Conservation (phyloP, 2,329 filamentous ascomycete genomes). For the Periglandula ipomoeae region DNA sequence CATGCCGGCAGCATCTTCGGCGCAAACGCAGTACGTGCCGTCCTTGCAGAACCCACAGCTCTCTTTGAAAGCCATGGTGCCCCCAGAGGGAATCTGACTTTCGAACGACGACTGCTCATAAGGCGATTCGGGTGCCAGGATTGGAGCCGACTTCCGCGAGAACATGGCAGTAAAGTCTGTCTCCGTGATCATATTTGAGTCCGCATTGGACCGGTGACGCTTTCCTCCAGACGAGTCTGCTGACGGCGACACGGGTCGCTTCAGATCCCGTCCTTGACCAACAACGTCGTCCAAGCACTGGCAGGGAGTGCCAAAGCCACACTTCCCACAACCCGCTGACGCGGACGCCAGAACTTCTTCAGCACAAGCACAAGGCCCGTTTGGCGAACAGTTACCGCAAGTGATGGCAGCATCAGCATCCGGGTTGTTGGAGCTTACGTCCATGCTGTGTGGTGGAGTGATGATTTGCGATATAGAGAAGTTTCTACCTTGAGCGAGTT, state of each 20-base stretch:
- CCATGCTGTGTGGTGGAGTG: conserved; percentile 38
- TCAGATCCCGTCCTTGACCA: conserved; percentile 29
- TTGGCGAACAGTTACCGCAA: conserved; percentile 48
- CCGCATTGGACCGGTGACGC: conserved; percentile 35
- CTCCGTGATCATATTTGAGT: conserved; percentile 48
- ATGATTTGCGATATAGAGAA: conserved; percentile 51
- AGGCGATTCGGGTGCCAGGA: not conserved
- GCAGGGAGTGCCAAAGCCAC: conserved; percentile 52
- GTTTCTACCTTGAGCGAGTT: conserved; percentile 23
- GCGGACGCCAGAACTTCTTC: conserved; percentile 48
- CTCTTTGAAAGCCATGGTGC: conserved; percentile 45
- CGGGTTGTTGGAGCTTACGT: conserved; percentile 17
- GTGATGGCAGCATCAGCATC: conserved; percentile 27
- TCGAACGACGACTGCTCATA: conserved; percentile 5
- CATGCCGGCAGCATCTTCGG: conserved; percentile 44
- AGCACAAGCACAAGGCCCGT: conserved; percentile 47
- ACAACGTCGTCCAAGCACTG: conserved; percentile 53
- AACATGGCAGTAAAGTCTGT: conserved; percentile 67
- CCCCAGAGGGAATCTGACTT: conserved; percentile 24
- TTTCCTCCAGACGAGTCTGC: conserved; percentile 40
- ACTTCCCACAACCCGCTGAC: conserved; percentile 54
- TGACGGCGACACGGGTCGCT: conserved; percentile 40
- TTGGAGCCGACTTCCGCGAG: conserved; percentile 30
- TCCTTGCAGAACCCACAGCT: conserved; percentile 77
- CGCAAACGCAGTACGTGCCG: conserved; percentile 74